Evolutionary conservation across 257 asterid species (phyloP).

Genomic region (Ilex aquifolium): DNA sequence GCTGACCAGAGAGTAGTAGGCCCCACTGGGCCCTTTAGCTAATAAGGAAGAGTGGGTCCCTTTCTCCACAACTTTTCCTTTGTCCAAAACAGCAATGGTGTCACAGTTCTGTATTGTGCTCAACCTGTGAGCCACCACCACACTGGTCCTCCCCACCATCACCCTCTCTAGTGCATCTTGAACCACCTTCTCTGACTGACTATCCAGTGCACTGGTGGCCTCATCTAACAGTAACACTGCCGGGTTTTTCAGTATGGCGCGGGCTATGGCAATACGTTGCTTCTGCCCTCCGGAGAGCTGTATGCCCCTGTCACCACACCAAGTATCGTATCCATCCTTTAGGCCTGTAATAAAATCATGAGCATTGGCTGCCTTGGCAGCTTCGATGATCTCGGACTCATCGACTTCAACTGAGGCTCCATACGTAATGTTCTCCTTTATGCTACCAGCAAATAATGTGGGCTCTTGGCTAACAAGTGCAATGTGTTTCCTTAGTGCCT

Average conservation of each 20-base stretch:
- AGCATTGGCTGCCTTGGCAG: constrained; percentile 78
- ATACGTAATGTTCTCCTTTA: constrained; percentile 52
- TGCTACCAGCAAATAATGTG: constrained; percentile 61
- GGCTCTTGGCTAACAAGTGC: constrained; percentile 93
- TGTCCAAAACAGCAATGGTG: constrained; percentile 60
- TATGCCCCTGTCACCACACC: constrained; percentile 84
- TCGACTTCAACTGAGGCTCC: constrained; percentile 42
- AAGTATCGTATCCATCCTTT: constrained; percentile 61
- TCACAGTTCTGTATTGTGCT: constrained; percentile 74
- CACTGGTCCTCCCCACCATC: constrained; percentile 78
- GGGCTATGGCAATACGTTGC: constrained; percentile 77
- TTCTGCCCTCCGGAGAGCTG: constrained; percentile 93
- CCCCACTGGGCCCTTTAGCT: constrained; percentile 52
- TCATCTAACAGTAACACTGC: constrained; percentile 62
- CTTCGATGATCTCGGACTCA: constrained; percentile 63
- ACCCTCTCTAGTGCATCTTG: constrained; percentile 83
- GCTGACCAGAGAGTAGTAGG: constrained; percentile 59
- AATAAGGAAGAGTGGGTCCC: constrained; percentile 73
- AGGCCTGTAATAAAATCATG: constrained; percentile 67
- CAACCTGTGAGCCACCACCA: constrained; percentile 84
- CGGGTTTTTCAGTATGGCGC: constrained; percentile 70
- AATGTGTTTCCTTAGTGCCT: constrained; percentile 57
- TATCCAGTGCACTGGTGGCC: constrained; percentile 86
- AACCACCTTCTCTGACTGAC: constrained; percentile 73
- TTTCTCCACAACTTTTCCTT: constrained; percentile 64